Percentiles rank a stretch among this genome's conserved stretches.
Conservation (phyloP, 805 yeast species). For the Candida chilensis region DNA sequence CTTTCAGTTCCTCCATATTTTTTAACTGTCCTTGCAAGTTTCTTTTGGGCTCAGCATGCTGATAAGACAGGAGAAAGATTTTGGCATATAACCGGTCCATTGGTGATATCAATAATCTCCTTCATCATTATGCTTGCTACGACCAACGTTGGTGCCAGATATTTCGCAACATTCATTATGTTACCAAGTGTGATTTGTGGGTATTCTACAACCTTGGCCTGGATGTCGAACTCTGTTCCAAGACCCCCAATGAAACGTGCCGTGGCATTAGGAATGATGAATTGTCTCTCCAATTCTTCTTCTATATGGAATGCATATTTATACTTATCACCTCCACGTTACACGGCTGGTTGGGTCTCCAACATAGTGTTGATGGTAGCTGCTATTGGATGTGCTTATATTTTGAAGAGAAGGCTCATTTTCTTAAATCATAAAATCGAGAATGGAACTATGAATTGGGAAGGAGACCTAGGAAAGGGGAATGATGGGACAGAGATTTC, state of each 20-base stretch:
- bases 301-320: constrained; percentile 48
- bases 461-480: constrained; percentile 35
- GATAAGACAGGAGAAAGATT: constrained; percentile 47
- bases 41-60: constrained; percentile 45
- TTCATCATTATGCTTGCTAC: constrained; percentile 42
- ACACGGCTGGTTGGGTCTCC: constrained; percentile 34
- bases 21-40: constrained; percentile 40
- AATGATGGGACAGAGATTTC: constrained; percentile 29
- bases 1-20: constrained; percentile 54
- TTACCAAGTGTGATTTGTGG: constrained; percentile 47
- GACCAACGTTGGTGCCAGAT: constrained; percentile 45
- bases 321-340: constrained; percentile 40
- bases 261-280: constrained; percentile 46
- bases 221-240: constrained; percentile 49
- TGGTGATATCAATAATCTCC: constrained; percentile 29
- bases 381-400: constrained; percentile 26
- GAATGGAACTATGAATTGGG: constrained; percentile 40
- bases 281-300: constrained; percentile 45
- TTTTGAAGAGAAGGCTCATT: constrained; percentile 26
- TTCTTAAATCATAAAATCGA: constrained; percentile 30
- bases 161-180: constrained; percentile 52
- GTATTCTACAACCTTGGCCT: constrained; percentile 40
- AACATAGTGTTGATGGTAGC: constrained; percentile 36
- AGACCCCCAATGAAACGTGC: constrained; percentile 55
- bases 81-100: constrained; percentile 36